Conservation (phyloP, 257 asterid genomes). For the Coffea eugenioides region DNA sequence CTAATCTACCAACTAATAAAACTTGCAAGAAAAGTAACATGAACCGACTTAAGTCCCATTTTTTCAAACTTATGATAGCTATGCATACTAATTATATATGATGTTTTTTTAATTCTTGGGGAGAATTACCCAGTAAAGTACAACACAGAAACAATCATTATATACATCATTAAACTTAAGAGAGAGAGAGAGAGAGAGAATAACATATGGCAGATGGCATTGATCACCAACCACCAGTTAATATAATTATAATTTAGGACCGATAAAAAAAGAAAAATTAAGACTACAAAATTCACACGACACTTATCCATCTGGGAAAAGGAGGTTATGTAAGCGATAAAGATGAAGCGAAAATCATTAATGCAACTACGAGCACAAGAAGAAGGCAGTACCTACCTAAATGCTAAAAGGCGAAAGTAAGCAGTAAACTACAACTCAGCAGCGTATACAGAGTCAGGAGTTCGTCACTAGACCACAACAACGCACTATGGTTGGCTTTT, state of each 20-base stretch:
- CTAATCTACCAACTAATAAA: neutral
- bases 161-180: too few species aligned
- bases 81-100: too few species aligned
- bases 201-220: too few species aligned
- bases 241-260: too few species aligned
- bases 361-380: neutral
- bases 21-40: neutral
- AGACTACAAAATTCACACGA: too few species aligned
- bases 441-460: neutral
- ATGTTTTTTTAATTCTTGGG: neutral
- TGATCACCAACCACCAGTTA: too few species aligned
- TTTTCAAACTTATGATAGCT: neutral
- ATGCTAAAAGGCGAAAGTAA: too few species aligned
- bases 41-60: too few species aligned
- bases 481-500: neutral
- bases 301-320: too few species aligned
- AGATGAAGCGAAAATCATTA: neutral
- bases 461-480: neutral
- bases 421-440: neutral
- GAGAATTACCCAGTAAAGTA: neutral
- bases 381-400: neutral
- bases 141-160: neutral
- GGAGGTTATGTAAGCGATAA: neutral
- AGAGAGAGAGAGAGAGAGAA: too few species aligned
- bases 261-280: too few species aligned